Evolutionary conservation across 1,284 basidiomycete genomes (phyloP).

Genomic region (Trichosporon faecale): DNA sequence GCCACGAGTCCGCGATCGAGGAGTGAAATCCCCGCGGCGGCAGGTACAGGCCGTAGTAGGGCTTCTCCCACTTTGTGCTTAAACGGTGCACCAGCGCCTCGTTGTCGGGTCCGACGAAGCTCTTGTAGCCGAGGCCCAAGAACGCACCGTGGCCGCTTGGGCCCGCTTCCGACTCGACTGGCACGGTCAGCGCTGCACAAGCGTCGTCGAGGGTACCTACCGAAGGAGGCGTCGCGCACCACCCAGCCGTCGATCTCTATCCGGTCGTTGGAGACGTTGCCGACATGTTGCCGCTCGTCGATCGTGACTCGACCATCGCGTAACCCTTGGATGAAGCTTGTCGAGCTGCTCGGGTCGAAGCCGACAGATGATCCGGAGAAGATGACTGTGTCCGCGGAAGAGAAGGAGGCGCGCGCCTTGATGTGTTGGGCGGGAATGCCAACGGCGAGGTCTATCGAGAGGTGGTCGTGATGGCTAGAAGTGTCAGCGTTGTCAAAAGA

Average conservation of each 20-base stretch:
- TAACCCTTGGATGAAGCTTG: background rate
- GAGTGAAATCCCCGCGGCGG: background rate
- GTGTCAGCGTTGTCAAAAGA: background rate
- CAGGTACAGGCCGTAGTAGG: slow-evolving; percentile 9
- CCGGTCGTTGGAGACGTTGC: slow-evolving; percentile 4
- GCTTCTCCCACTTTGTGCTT: background rate
- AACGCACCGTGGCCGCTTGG: background rate
- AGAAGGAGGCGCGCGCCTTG: background rate
- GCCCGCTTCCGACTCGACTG: background rate
- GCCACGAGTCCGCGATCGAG: background rate
- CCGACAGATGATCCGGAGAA: background rate
- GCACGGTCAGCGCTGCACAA: background rate
- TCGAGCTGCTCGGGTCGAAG: background rate
- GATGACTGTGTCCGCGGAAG: background rate
- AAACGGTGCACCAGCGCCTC: background rate
- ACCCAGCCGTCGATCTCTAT: background rate
- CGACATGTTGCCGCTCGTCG: background rate
- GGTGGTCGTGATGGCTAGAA: background rate
- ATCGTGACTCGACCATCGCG: background rate
- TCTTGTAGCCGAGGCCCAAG: background rate
- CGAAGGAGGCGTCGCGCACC: background rate
- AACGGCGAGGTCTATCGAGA: background rate
- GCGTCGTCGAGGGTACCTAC: background rate
- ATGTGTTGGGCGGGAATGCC: background rate
- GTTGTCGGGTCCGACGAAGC: slow-evolving; percentile 1